phyloP scores from a whole-genome alignment of 805 yeast species.

The Yamadazyma sp. region DNA sequence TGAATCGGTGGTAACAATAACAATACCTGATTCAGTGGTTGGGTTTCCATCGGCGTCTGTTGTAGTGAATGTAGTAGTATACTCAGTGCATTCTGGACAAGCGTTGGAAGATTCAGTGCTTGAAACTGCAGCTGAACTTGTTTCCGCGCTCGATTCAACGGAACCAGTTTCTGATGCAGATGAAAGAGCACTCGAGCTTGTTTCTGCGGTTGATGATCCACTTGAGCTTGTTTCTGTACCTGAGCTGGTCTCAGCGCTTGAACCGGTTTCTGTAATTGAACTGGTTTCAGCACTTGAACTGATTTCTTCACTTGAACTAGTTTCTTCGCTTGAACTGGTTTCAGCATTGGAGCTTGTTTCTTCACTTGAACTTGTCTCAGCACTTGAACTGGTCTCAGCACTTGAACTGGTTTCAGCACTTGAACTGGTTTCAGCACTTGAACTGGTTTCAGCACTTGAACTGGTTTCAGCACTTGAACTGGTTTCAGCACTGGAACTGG shows the following conservation, averaged over 20 bases:
- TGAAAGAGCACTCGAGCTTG: no score
- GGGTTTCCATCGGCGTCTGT: conserved; percentile 8
- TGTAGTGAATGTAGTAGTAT: conserved; percentile 14
- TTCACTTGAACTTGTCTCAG: no score
- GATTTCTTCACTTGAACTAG: no score
- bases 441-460: conserved; percentile 10
- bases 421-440: conserved; percentile 11
- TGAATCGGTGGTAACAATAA: conserved; percentile 14
- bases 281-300: no score
- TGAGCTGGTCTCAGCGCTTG: no score
- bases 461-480: conserved; percentile 9
- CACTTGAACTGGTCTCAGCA: no score
- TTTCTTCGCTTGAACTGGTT: no score
- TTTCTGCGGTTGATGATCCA: no score
- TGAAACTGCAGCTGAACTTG: conserved; percentile 9
- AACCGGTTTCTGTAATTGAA: no score
- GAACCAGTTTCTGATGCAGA: conserved; percentile 11
- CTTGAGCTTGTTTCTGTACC: no score
- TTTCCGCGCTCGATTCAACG: conserved; percentile 13
- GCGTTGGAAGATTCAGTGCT: conserved; percentile 1
- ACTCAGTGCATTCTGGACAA: conserved; percentile 9
- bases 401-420: conserved; percentile 7
- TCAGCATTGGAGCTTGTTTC: no score
- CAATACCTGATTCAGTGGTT: conserved; percentile 12
- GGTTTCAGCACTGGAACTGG: conserved; percentile 9